A percentile compares a stretch with the other conserved stretches of the same genome.
These are phyloP conservation scores for Simplicillium sp. DNA, from an alignment of 2,329 filamentous ascomycete genomes.

Conservation along the genomic window DNA sequence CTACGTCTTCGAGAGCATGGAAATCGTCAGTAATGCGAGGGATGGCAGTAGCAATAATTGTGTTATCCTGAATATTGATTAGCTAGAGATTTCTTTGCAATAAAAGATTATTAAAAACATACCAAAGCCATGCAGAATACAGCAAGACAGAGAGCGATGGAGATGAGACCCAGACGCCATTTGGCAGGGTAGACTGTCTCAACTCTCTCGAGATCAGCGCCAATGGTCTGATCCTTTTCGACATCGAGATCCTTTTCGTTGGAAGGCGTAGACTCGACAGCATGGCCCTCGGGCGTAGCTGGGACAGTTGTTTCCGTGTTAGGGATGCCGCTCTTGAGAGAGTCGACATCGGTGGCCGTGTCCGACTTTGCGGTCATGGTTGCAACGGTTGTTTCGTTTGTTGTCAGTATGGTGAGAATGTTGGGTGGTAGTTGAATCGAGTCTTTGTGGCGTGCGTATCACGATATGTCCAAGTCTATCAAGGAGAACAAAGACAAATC, in stretches of 20 bases:
- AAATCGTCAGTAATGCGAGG: conserved; percentile 23
- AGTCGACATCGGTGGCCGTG: not conserved
- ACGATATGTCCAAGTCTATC: not conserved
- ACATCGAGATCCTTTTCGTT: not conserved
- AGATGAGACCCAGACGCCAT: conserved; percentile 6
- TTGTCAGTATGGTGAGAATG: not conserved
- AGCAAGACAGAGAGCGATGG: conserved; percentile 6
- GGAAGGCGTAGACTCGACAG: not conserved
- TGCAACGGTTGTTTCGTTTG: not conserved
- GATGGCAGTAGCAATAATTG: conserved; percentile 24
- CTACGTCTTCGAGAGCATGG: conserved; percentile 27
- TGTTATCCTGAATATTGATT: conserved; percentile 10
- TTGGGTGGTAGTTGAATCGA: not conserved
- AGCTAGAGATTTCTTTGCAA: not conserved
- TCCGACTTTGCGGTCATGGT: not conserved
- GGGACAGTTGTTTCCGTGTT: not conserved
- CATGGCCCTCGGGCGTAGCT: not conserved
- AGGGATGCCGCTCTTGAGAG: not conserved
- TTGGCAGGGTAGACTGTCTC: conserved; percentile 19
- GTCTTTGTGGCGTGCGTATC: not conserved
- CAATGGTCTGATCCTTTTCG: not conserved
- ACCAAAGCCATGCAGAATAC: conserved; percentile 7
- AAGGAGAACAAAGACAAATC: not conserved
- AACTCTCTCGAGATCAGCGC: conserved; percentile 15
- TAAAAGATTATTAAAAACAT: not conserved